Conservation (phyloP, 192 early-diverging fungal genomes). For the Linderina pennispora region DNA sequence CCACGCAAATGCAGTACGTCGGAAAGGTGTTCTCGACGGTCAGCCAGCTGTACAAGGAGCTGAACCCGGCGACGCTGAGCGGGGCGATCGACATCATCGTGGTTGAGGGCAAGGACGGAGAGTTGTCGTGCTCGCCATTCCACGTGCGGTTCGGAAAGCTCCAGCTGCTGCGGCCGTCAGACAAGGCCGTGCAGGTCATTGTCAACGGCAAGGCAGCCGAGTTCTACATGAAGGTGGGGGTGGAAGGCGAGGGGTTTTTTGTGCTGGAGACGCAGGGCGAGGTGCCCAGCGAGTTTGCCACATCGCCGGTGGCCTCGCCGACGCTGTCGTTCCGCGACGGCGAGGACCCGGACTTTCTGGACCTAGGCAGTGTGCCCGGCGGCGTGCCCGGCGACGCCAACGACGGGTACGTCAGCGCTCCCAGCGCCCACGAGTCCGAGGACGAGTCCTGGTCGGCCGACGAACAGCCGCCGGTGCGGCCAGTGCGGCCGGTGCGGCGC, state of each 20-base stretch:
- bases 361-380: too few species aligned
- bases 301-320: conserved; percentile 79
- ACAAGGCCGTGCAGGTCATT: conserved; percentile 84
- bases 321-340: conserved; percentile 21
- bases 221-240: conserved; percentile 95
- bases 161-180: conserved; percentile 80
- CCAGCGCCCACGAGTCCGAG: conserved; percentile 56
- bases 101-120: conserved; percentile 76
- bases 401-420: conserved; percentile 65
- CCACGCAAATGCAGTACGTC: conserved; percentile 55
- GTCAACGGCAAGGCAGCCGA: conserved; percentile 75
- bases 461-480: conserved; percentile 1
- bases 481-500: background rate
- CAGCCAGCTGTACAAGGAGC: conserved; percentile 87
- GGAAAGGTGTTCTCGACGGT: conserved; percentile 70
- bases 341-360: conserved; percentile 40
- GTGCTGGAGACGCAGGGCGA: conserved; percentile 88
- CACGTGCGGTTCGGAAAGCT: conserved; percentile 98
- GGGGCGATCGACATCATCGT: conserved; percentile 99
- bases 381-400: conserved; percentile 16
- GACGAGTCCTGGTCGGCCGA: conserved; percentile 7
- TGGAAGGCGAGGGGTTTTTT: conserved; percentile 97
- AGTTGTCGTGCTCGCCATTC: conserved; percentile 88
- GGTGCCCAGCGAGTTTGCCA: conserved; percentile 88
- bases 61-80: conserved; percentile 94